Base-by-base conservation (phyloP, 2,329 filamentous ascomycete species). In the Fusarium aywerte region DNA sequence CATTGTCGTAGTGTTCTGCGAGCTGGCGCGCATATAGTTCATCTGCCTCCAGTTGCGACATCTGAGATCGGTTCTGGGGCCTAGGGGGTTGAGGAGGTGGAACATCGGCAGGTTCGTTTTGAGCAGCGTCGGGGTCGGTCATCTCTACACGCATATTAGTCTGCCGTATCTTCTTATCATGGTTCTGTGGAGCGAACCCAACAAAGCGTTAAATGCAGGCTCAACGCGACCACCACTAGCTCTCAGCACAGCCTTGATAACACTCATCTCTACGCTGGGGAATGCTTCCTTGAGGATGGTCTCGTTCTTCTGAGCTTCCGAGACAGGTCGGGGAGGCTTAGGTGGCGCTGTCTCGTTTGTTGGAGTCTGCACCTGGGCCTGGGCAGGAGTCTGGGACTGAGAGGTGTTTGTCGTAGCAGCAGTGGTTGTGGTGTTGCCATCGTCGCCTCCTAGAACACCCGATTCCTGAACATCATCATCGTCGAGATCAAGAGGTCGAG, bases 261-360 rank as follows among this genome's bases (percentile, higher is more conserved):
- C 91, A 42, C 88, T 78, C 9, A 81, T 77, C 53, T 99, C 96
- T 62, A 97, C 92, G 55, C 83, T 86, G 1, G 96, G 96, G 74
- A 99, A 99, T 0, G 96, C 96, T 78, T 99, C 96, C 77, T 92
- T 95, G 56, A 99, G 84, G 5, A 93, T 97, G 73, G 88, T 87
- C 79, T 95, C 91, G 45, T 93, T 93, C 81, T 97, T 91, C 78
- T 97, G 90, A 62, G 90, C 86, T 66, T 96, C 90, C 67, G 88
- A 92, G 74, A 92, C 75, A 44, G 95, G 95, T 60, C 94, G 89
- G 32, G 93, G 93, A 31, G 94, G 94, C 81, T 97, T 96, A 38
- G 91, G 85, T 13, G 93, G 93, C 23, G 90, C 79, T 20, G 73
- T 74, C 45, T 82, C 78, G 31, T 80, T 74, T 39, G 80, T 73